Base-by-base conservation (phyloP, 2,329 filamentous ascomycete genomes). In the Aspergillus pseudotamarii region DNA sequence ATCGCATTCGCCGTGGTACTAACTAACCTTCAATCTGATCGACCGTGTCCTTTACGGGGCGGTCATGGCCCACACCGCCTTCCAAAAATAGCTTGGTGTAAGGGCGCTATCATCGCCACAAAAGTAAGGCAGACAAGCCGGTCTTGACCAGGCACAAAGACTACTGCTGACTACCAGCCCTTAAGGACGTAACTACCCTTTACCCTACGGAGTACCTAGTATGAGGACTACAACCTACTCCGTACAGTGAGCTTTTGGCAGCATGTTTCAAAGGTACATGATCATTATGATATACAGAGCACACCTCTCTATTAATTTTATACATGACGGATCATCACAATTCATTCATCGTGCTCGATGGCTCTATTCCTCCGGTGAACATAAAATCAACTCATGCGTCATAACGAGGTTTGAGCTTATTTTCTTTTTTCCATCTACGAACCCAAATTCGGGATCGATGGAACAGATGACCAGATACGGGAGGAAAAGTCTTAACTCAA, bases 11-110 rank as follows among this genome's bases (percentile, higher is more conserved):
- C 54, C 43, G 34, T 57, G 46, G 55, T 34, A 51, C 28, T 48
- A 51, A 51, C 28, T 48, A 51, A 54, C 64, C 68, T 68, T 69
- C 69, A 69, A 74, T 74, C 69, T 76, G 74, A 76, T 75, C 63
- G 75, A 77, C 75, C 74, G 75, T 77, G 75, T 77, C 75, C 75
- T 77, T 71, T 73, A 73, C 69, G 66, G 63, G 63, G 65, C 53
- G 30, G 50, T 45, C 34, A 23, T 4, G 21, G 12, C 2, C 10
- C 58, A 61, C 66, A 76, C 75, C 75, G 75, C 75, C 73, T 75
- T 38, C 73, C 60, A 6, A 6, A 48, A 57, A 32, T 12, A 36
- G 58, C 23, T 26, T 55, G 16, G 48, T 4, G 9, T 32, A 10
- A 51, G 19, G 48, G 28, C 6, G 14, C 16, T 32, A 5, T 28